phyloP scores from a whole-genome alignment of 2,329 filamentous ascomycete species.

The Fusarium veterinarium region DNA sequence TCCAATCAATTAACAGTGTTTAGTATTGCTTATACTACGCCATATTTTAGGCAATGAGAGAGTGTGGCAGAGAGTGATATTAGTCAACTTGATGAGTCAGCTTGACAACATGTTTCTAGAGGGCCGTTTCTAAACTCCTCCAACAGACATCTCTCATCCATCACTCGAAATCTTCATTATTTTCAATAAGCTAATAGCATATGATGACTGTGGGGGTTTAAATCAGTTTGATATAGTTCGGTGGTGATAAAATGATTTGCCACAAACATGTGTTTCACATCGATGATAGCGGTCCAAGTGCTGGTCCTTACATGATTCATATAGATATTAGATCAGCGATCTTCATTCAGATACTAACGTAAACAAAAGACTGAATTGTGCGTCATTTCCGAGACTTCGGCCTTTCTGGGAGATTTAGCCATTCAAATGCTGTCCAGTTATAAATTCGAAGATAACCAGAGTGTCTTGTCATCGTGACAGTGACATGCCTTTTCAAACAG shows the following conservation, averaged over 20 bases:
- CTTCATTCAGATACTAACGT: not conserved
- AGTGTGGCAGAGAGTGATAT: not conserved
- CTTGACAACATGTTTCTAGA: not conserved
- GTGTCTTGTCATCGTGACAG: not conserved
- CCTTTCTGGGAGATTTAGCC: not conserved
- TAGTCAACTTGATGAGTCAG: not conserved
- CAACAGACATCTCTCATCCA: not conserved
- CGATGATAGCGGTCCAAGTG: not conserved
- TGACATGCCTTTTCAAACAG: not conserved
- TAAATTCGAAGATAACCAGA: not conserved
- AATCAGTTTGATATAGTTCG: not conserved
- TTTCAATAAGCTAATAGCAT: not conserved
- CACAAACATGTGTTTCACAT: not conserved
- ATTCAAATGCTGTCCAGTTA: not conserved
- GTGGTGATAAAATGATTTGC: not conserved
- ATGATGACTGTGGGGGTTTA: not conserved
- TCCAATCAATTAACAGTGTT: constrained; percentile 4
- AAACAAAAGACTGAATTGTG: not conserved
- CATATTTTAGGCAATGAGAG: not conserved
- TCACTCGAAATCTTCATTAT: not conserved
- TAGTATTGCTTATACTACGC: not conserved
- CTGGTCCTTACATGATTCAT: not conserved
- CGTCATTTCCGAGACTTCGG: not conserved
- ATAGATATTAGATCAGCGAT: not conserved
- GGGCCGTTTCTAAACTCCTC: not conserved